A percentile compares a stretch with the other conserved stretches of the same genome.
These are phyloP conservation scores for Suillus fuscotomentosus DNA, from an alignment of 768 basidiomycete species.

Conservation along the genomic window DNA sequence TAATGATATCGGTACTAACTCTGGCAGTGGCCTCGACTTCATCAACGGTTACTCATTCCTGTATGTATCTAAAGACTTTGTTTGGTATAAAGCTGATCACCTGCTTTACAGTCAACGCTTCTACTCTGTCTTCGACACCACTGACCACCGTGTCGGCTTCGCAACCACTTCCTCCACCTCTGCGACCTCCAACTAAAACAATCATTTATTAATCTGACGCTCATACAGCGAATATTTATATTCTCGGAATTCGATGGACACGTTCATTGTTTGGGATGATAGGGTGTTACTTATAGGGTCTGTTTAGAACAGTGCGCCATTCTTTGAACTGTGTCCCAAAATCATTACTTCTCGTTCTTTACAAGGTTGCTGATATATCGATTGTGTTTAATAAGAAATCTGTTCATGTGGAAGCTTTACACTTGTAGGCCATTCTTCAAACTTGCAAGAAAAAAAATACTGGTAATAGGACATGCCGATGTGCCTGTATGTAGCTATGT, in stretches of 20 bases:
- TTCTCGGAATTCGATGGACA: neutral
- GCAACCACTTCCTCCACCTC: constrained; percentile 36
- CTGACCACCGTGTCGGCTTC: constrained; percentile 35
- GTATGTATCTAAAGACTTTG: constrained; percentile 6
- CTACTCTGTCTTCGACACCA: constrained; percentile 38
- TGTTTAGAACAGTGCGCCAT: neutral
- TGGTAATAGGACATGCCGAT: neutral
- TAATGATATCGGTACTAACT: constrained; percentile 16
- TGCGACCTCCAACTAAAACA: neutral
- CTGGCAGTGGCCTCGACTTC: constrained; percentile 22
- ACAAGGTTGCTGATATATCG: neutral
- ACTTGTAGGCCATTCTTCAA: neutral
- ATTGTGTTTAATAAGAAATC: neutral
- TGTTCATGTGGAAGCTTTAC: neutral
- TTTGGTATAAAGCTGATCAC: neutral
- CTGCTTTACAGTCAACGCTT: constrained; percentile 28
- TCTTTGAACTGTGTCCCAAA: neutral
- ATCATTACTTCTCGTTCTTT: neutral
- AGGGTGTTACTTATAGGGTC: neutral
- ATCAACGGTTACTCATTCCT: constrained; percentile 22
- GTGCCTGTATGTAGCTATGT: constrained; percentile 16
- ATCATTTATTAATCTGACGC: neutral
- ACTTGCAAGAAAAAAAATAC: neutral
- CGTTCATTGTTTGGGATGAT: neutral
- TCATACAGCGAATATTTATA: neutral